Base-by-base conservation (phyloP, 306 rosid species). In the Castanea mollissima region DNA sequence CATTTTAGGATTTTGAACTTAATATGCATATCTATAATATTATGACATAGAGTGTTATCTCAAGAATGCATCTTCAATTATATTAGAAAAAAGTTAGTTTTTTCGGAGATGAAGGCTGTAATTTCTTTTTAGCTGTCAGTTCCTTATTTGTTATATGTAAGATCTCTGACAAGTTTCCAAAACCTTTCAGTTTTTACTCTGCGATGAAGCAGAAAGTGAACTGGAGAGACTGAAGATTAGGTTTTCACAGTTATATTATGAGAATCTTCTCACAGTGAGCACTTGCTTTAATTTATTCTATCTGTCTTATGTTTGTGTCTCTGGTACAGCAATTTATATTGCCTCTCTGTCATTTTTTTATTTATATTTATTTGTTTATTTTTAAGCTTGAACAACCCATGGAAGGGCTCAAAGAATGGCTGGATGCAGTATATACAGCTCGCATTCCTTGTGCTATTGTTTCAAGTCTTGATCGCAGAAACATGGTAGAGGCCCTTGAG, bases 371-470 rank as follows among this genome's bases (percentile, higher is more conserved):
- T 38, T 38, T 38, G 46, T 55, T 57, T 69, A 79, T n/a, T 83
- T 18, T 69, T 52, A 83, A 95, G 99, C 85, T 91, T 83, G 85
- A 89, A 83, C 87, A 82, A 81, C 97, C 99, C 31, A 56, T 83
- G 27, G 98, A 89, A 60, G 99, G 99, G 41, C 80, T 95, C 82
- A 83, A 87, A 81, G 99, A 95, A 76, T 95, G 99, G 99, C 86
- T 95, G 84, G 99, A 93, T 79, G 98, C 98, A 0, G 92, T 95
- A 63, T 79, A 83, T 80, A 93, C 93, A 16, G 98, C 97, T 72
- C 92, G 91, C 34, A 95, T 95, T 75, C 97, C 99, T 55, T 95
- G 99, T 82, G 97, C 99, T 71, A 82, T 95, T 31, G 99, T 93
- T 83, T 95, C 99, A 76, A 95, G 94, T 77, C 93, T 95, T 78